Base-by-base conservation (phyloP, 78 protist species). In the Trichosphaerium sp. region DNA sequence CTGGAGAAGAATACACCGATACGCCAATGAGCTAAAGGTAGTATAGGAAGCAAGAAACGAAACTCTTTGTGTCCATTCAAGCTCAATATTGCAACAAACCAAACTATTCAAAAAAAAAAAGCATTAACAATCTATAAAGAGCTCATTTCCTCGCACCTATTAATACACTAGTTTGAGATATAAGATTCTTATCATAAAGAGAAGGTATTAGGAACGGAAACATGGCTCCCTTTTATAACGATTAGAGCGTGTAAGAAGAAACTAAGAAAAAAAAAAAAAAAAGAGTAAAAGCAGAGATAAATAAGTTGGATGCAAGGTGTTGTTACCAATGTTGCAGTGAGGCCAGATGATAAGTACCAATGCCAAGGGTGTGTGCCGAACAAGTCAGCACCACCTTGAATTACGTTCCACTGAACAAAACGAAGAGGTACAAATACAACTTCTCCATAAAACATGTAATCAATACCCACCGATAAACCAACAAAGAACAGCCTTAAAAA, bases 291-390 rank as follows among this genome's bases (percentile, higher is more conserved):
- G 21, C 21, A n/a, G 21, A 47, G 21, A 21, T 47, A 21, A 21
- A 47, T 47, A 47, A 21, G 32, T n/a, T 47, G 32, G 21, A 47
- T 47, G 51, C n/a, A 21, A 47, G 51, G 26, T 5, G 35, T 25
- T 49, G 82, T 65, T 18, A n/a, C 64, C 32, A 49, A 66, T 21
- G 74, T 52, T 0, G 67, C 52, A 34, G 90, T 80, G 34, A 69
- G 39, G 8, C 73, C 91, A 38, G 69, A 65, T 8, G 73, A 40
- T 23, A 58, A 52, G 78, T 81, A 85, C 91, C 91, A 86, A 56
- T 66, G 76, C 76, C 80, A 76, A 28, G 87, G 85, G 68, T 86
- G 91, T 0, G 85, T 77, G 6, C 91, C 91, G 57, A 75, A 86
- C 48, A 76, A 38, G 28, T 67, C 67, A 10, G 75, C 63, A 29